Base-by-base conservation (phyloP, 345 rosid species). In the Hibiscus trionum region DNA sequence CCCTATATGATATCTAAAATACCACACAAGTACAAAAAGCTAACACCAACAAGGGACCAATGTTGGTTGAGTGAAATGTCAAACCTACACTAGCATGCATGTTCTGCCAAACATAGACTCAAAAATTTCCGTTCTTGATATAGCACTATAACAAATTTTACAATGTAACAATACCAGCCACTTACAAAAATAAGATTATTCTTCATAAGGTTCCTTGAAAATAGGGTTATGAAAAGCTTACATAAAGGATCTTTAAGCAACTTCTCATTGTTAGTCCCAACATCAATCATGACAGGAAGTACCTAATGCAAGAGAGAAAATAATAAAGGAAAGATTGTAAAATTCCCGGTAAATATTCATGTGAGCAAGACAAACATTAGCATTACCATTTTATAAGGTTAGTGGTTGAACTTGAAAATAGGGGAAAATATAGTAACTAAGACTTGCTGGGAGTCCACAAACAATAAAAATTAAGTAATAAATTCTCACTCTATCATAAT, bases 231-330 rank as follows among this genome's bases (percentile, higher is more conserved):
- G 74, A 31, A 67, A 74, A 59, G 82, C 96, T 86, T 84, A 95
- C 99, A 95, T 73, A 90, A 12, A 66, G 97, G 90, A 46, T 90
- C 86, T 66, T 90, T 83, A 66, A 91, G 92, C 77, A 95, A 86
- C 82, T 86, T 95, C 83, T 91, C 93, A 81, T 95, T 95, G 84
- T 90, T 89, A 57, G 99, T 95, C 80, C 97, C 99, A 79, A 95
- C 93, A 82, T 95, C 99, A 85, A 95, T 91, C 99, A 91, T 91
- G 76, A 95, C 93, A 77, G 97, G 99, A 75, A 91, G 97, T 72
- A 90, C 99, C 99, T 95, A 82, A 62, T 66, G 63, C 70, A 78
- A 35, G 61, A 47, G 61, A 69, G 72, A 55, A 12, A 49, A 21
- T 12, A 52, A 14, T 17, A 52, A 14, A 73, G 27, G 29, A n/a